Percentiles rank a stretch among this genome's conserved stretches.
Conservation (phyloP, 1,284 basidiomycete species). For the Schizophyllum amplum region DNA sequence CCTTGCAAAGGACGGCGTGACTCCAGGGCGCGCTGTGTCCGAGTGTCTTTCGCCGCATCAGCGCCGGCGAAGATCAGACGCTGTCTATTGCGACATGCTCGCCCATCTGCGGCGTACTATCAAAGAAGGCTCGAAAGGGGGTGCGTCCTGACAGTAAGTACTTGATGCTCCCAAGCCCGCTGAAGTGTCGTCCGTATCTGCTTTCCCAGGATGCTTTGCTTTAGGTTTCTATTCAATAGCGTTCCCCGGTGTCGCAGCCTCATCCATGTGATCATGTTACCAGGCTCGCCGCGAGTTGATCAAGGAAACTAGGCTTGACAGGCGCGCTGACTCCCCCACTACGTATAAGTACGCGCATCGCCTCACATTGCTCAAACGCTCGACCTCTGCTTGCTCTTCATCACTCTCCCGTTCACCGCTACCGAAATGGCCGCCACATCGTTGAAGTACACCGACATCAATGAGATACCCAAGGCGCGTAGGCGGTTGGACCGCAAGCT, state of each 20-base stretch:
- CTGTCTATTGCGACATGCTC: not conserved
- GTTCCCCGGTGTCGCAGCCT: not conserved
- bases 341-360: not conserved
- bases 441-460: slow-evolving; percentile 5
- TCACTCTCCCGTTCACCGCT: not conserved
- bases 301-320: too few relatives aligned
- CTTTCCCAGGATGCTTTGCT: not conserved
- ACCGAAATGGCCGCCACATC: not conserved
- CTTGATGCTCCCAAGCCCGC: not conserved
- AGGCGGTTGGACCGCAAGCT: not conserved
- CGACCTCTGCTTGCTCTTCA: too few relatives aligned
- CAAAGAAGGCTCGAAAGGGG: not conserved
- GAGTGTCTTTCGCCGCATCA: not conserved
- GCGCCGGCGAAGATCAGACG: not conserved
- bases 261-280: not conserved
- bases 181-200: not conserved
- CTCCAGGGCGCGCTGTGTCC: too few relatives aligned
- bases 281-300: not conserved
- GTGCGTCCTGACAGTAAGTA: not conserved
- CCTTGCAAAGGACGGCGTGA: too few relatives aligned
- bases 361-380: not conserved
- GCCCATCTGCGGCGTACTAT: not conserved
- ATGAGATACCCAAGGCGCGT: slow-evolving; percentile 6
- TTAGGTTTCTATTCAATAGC: not conserved
- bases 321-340: too few relatives aligned